Evolutionary conservation across 345 rosid genomes (phyloP).

Genomic region (Euphorbia tirucalli): DNA sequence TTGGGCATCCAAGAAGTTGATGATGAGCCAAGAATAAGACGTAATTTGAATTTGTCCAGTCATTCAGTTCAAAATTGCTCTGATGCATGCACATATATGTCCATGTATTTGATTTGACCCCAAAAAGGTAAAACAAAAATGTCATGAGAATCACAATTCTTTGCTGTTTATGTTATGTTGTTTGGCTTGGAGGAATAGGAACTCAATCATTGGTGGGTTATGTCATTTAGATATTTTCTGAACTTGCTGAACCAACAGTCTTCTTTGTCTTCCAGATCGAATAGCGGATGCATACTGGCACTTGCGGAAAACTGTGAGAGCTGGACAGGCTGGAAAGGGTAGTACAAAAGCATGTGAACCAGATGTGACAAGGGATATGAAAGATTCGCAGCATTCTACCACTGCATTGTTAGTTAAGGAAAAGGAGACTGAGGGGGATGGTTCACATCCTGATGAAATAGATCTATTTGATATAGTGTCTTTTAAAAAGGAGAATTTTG

Average conservation of each 20-base stretch:
- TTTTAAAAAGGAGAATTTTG: slow-evolving; percentile 76
- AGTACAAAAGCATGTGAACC: slow-evolving; percentile 26
- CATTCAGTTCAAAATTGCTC: not conserved
- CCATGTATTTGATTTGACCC: not conserved
- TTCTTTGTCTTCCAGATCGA: slow-evolving; percentile 41
- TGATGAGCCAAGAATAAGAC: not conserved
- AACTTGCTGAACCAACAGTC: not conserved
- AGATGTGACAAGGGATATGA: slow-evolving; percentile 24
- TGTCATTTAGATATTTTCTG: not conserved
- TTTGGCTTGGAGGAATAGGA: not conserved
- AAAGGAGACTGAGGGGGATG: slow-evolving; percentile 20
- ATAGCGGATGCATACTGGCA: slow-evolving; percentile 75
- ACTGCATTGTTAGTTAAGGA: slow-evolving; percentile 20
- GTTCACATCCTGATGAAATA: slow-evolving; percentile 26
- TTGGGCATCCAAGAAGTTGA: not conserved
- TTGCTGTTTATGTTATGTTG: not conserved
- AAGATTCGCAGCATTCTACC: slow-evolving; percentile 26
- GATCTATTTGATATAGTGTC: slow-evolving; percentile 58
- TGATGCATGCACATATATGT: not conserved
- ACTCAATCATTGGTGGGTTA: not conserved
- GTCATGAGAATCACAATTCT: not conserved
- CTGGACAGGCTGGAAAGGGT: slow-evolving; percentile 30
- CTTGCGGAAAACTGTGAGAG: slow-evolving; percentile 54
- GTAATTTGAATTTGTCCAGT: no score
- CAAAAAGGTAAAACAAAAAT: not conserved